Conservation (phyloP, 768 basidiomycete genomes). For the Leccinum longicurvipes region DNA sequence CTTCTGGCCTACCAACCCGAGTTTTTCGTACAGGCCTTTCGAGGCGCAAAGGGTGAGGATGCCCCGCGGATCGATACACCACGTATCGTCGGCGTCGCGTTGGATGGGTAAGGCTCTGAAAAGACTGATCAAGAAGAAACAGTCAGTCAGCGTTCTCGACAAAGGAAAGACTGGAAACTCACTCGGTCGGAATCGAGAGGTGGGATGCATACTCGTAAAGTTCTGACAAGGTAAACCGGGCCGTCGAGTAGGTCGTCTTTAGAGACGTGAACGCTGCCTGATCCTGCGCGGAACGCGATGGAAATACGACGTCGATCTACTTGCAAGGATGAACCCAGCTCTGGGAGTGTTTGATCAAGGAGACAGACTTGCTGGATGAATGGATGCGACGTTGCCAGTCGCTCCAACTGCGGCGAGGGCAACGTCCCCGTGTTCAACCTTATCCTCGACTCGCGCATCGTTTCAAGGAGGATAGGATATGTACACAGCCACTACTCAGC, state of each 20-base stretch:
- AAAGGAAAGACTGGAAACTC: not conserved
- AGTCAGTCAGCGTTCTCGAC: not conserved
- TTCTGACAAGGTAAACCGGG: constrained; percentile 41
- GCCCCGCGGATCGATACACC: constrained; percentile 68
- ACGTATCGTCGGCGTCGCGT: constrained; percentile 47
- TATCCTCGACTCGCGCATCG: constrained; percentile 17
- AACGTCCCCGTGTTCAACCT: constrained; percentile 19
- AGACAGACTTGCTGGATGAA: constrained; percentile 51
- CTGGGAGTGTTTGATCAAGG: not conserved
- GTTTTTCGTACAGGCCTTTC: constrained; percentile 55
- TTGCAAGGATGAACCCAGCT: constrained; percentile 3
- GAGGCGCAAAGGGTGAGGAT: constrained; percentile 53
- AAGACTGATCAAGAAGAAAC: constrained; percentile 26
- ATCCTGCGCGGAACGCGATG: constrained; percentile 41
- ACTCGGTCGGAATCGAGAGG: constrained; percentile 13
- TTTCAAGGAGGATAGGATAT: not conserved
- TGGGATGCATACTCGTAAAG: constrained; percentile 39
- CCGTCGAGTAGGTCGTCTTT: constrained; percentile 44
- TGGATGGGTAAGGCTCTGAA: constrained; percentile 35
- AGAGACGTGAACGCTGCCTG: constrained; percentile 39
- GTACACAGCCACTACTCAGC: constrained; percentile 17
- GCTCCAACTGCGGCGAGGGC: constrained; percentile 30
- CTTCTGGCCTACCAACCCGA: constrained; percentile 57
- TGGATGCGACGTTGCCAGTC: constrained; percentile 41
- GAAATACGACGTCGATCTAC: constrained; percentile 64